Evolutionary conservation across 2,329 filamentous ascomycete genomes (phyloP).

Genomic region (Fusarium austroafricanum): DNA sequence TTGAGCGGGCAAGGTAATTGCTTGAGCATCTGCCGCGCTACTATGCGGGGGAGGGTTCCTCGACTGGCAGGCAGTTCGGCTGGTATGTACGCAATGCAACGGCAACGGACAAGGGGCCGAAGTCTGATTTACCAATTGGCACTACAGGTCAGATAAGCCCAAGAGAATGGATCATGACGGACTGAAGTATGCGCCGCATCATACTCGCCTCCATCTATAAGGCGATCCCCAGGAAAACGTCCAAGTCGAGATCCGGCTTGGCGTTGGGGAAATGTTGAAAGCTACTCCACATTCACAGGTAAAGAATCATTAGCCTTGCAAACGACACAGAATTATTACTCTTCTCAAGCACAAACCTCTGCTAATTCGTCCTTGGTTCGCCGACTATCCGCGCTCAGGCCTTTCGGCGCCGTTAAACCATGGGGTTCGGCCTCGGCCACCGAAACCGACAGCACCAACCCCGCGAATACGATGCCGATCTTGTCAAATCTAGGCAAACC

Average conservation of each 20-base stretch:
- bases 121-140: not conserved
- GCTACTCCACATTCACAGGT: not conserved
- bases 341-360: not conserved
- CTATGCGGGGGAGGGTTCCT: not conserved
- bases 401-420: not conserved
- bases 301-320: not conserved
- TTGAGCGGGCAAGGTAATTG: not conserved
- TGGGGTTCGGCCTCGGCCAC: conserved; percentile 13
- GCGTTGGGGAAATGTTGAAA: conserved; percentile 1
- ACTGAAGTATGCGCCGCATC: not conserved
- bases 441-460: conserved; percentile 10
- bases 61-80: not conserved
- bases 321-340: not conserved
- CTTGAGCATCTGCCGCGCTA: not conserved
- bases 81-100: not conserved
- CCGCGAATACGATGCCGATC: conserved; percentile 19
- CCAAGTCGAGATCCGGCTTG: not conserved
- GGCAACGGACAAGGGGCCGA: no score
- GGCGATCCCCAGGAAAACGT: no score
- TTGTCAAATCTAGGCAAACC: not conserved
- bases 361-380: not conserved
- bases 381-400: not conserved
- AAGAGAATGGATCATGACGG: no score
- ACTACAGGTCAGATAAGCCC: no score
- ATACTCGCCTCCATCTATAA: no score